Conservation (phyloP, 1,284 basidiomycete species). For the Ganoderma sinense region DNA sequence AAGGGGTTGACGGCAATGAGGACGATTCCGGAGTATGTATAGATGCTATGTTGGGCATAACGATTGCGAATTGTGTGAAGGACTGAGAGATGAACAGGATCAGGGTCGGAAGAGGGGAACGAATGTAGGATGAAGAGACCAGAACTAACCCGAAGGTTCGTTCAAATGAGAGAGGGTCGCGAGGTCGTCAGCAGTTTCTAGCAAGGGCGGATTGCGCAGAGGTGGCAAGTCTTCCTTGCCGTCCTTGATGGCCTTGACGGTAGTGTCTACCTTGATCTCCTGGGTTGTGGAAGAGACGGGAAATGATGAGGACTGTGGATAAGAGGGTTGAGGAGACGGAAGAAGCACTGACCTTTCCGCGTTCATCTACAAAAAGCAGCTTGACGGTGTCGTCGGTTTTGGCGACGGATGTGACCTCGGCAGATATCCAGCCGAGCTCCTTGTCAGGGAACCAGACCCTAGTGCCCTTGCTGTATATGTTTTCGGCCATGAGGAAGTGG, state of each 20-base stretch:
- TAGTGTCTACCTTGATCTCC: constrained; percentile 84
- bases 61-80: constrained; percentile 97
- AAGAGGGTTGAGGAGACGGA: constrained; percentile 6
- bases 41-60: constrained; percentile 97
- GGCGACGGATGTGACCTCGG: constrained; percentile 76
- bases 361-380: constrained; percentile 84
- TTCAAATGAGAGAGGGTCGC: constrained; percentile 98
- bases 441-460: constrained; percentile 93
- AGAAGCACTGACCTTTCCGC: constrained; percentile 73
- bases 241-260: constrained; percentile 78
- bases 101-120: background rate
- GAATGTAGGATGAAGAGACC: background rate
- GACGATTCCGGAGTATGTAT: constrained; percentile 98
- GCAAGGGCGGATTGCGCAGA: constrained; percentile 93
- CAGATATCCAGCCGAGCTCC: constrained; percentile 92
- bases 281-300: constrained; percentile 39
- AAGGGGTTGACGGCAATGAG: constrained; percentile 99
- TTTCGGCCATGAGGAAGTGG: constrained; percentile 71
- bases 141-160: constrained; percentile 87
- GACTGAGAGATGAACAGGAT: constrained; percentile 56
- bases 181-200: constrained; percentile 98
- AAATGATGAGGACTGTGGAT: constrained; percentile 8
- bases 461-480: constrained; percentile 86
- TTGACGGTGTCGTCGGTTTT: constrained; percentile 74
- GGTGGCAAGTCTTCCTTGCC: constrained; percentile 85